Percentiles rank a stretch among this genome's conserved stretches.
Evolutionary conservation across 2,329 filamentous ascomycete species (phyloP).

Genomic region (Exophiala viscosa): DNA sequence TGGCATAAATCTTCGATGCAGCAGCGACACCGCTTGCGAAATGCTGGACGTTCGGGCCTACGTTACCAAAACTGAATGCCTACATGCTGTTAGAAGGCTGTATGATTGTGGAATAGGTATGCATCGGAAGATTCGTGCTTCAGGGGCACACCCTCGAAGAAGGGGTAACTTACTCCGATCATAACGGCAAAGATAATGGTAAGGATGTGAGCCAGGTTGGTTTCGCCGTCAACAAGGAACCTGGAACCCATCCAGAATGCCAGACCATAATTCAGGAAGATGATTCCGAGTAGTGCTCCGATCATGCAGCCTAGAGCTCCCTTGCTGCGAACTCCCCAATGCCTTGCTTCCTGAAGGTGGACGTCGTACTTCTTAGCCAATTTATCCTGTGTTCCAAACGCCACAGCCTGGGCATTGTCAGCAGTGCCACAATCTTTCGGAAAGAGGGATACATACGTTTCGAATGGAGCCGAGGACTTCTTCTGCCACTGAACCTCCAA

Average conservation of each 20-base stretch:
- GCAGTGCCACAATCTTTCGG: too few relatives aligned
- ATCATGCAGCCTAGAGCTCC: conserved; percentile 71
- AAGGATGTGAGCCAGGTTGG: conserved; percentile 67
- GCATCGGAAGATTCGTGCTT: neutral
- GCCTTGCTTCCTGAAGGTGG: conserved; percentile 69
- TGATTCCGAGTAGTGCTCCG: conserved; percentile 73
- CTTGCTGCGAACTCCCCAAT: conserved; percentile 73
- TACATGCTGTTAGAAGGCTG: neutral
- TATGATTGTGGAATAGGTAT: neutral
- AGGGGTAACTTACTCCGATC: conserved; percentile 59
- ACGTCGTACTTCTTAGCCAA: conserved; percentile 80
- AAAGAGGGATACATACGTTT: conserved; percentile 76
- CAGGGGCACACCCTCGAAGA: neutral
- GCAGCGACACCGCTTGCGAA: conserved; percentile 81
- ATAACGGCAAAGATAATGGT: conserved; percentile 88
- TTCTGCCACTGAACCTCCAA: conserved; percentile 83
- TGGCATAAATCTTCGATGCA: conserved; percentile 86
- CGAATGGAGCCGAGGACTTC: conserved; percentile 92
- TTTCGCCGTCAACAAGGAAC: conserved; percentile 65
- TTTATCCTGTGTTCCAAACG: conserved; percentile 89
- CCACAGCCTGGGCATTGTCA: too few relatives aligned
- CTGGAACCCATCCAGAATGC: conserved; percentile 80
- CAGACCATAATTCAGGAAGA: conserved; percentile 83
- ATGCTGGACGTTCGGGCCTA: conserved; percentile 79
- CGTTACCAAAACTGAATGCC: conserved; percentile 79